Evolutionary conservation across 441 rosid species (phyloP).

Genomic region (Erysimum cheiri): DNA sequence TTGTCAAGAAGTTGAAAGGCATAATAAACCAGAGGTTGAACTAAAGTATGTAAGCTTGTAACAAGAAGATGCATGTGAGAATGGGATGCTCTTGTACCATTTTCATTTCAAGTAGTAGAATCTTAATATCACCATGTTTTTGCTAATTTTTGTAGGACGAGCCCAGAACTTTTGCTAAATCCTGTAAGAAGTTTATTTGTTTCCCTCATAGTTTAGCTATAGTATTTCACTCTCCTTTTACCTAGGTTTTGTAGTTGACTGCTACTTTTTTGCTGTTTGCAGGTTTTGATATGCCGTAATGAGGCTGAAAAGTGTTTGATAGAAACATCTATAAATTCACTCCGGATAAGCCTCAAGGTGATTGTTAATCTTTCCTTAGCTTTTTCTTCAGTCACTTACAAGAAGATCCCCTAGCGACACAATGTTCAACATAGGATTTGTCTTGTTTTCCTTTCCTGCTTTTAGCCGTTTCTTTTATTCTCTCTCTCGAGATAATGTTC

Average conservation of each 20-base stretch:
- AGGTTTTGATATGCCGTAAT: constrained; percentile 94
- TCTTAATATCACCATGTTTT: constrained; percentile 33
- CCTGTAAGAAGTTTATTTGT: constrained; percentile 66
- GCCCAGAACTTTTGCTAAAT: constrained; percentile 88
- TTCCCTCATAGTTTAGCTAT: constrained; percentile 19
- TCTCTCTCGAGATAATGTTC: neutral
- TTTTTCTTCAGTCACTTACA: constrained; percentile 14
- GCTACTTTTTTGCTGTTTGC: constrained; percentile 27
- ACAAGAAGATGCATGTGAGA: constrained; percentile 39
- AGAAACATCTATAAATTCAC: constrained; percentile 94
- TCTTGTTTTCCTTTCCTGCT: constrained; percentile 7
- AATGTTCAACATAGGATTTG: neutral
- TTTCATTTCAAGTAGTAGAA: constrained; percentile 26
- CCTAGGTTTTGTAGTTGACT: constrained; percentile 8
- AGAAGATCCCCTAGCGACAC: constrained; percentile 3
- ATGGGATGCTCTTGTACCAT: constrained; percentile 23
- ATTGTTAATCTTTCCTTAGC: constrained; percentile 35
- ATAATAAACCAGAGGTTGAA: constrained; percentile 98
- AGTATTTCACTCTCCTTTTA: too few relatives aligned
- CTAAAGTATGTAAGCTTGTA: constrained; percentile 71
- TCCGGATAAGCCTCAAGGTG: constrained; percentile 96
- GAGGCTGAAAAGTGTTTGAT: constrained; percentile 96
- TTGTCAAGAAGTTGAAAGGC: constrained; percentile 99
- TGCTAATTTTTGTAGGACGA: constrained; percentile 69
- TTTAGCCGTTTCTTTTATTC: neutral